Percentiles rank a stretch among this genome's conserved stretches.
phyloP scores from a whole-genome alignment of 1,139 yeast genomes.

The Yamadazyma epiphylla region DNA sequence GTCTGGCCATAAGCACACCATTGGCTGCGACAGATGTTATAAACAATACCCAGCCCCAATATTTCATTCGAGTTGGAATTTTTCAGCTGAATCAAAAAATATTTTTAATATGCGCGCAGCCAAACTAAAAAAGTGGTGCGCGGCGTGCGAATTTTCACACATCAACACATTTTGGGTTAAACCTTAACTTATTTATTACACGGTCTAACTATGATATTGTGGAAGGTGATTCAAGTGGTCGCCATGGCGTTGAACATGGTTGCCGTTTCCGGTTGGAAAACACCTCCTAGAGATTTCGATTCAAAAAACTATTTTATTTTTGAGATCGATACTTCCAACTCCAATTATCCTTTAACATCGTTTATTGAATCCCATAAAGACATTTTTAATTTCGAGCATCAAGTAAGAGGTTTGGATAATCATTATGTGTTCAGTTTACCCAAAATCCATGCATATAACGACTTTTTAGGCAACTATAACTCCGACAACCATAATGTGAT shows the following conservation, averaged over 20 bases:
- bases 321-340: slow-evolving; percentile 40
- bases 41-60: not conserved
- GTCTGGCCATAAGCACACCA: not conserved
- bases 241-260: too few relatives aligned
- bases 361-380: slow-evolving; percentile 34
- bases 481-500: slow-evolving; percentile 24
- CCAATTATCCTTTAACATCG: slow-evolving; percentile 23
- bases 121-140: too few relatives aligned
- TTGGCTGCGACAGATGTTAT: too few relatives aligned
- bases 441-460: slow-evolving; percentile 32
- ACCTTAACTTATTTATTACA: too few relatives aligned
- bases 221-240: too few relatives aligned
- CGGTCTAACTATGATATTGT: too few relatives aligned
- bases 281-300: slow-evolving; percentile 35
- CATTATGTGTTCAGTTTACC: slow-evolving; percentile 60
- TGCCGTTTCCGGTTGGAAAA: too few relatives aligned
- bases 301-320: slow-evolving; percentile 52
- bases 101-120: too few relatives aligned
- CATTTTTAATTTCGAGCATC: slow-evolving; percentile 50
- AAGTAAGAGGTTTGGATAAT: slow-evolving; percentile 52
- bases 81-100: too few relatives aligned
- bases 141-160: too few relatives aligned
- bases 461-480: slow-evolving; percentile 34
- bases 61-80: too few relatives aligned
- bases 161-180: too few relatives aligned